Evolutionary conservation across 495 filamentous ascomycete genomes (phyloP).

Genomic region (Patellaria atrata): DNA sequence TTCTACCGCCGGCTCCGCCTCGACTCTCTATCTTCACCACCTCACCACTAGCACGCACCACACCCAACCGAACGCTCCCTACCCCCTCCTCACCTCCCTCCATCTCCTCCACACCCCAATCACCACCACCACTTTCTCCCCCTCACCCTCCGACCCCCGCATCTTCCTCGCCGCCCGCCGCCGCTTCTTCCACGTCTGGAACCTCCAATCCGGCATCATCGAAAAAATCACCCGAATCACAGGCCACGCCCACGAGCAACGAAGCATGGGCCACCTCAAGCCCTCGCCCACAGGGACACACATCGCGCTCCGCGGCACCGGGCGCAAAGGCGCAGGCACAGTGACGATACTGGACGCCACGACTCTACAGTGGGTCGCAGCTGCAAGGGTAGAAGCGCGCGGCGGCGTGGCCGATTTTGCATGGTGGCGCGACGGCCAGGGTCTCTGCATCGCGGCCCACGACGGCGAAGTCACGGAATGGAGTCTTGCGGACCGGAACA

Average conservation of each 20-base stretch:
- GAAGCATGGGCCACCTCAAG: slow-evolving; percentile 79
- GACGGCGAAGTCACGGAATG: slow-evolving; percentile 92
- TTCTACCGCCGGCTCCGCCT: slow-evolving; percentile 71
- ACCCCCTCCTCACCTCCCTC: slow-evolving; percentile 78
- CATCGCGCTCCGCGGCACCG: slow-evolving; percentile 62
- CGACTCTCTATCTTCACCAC: slow-evolving; percentile 77
- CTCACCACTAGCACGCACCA: slow-evolving; percentile 45
- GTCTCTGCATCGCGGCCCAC: slow-evolving; percentile 62
- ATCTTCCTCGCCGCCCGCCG: slow-evolving; percentile 78
- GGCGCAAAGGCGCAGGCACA: slow-evolving; percentile 69
- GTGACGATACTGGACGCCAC: slow-evolving; percentile 69
- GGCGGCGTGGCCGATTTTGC: slow-evolving; percentile 76
- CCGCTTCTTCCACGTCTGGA: slow-evolving; percentile 90
- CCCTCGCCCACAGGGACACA: slow-evolving; percentile 73
- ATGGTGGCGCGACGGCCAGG: slow-evolving; percentile 78
- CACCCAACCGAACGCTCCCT: slow-evolving; percentile 44
- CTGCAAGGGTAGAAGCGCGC: slow-evolving; percentile 67
- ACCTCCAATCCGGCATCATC: slow-evolving; percentile 62
- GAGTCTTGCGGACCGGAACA: slow-evolving; percentile 46
- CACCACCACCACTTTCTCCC: slow-evolving; percentile 61
- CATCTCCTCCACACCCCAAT: slow-evolving; percentile 73
- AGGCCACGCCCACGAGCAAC: slow-evolving; percentile 71
- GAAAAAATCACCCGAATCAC: slow-evolving; percentile 66
- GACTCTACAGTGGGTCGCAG: slow-evolving; percentile 79
- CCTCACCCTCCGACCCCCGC: slow-evolving; percentile 38